Conservation (phyloP, 495 filamentous ascomycete genomes). For the Amphirosellinia nigrospora region DNA sequence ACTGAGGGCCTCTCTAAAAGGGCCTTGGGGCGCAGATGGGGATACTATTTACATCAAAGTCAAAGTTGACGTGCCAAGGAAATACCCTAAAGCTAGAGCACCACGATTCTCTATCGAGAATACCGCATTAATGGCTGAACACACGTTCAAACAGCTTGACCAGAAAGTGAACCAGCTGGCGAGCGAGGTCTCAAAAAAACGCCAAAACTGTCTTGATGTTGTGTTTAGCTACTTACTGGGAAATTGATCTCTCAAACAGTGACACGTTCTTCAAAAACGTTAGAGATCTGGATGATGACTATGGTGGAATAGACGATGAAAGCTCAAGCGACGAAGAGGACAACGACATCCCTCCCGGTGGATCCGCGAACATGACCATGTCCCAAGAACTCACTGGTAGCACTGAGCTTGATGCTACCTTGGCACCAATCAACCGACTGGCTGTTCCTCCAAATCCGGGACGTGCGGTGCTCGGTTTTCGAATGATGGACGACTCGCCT, state of each 20-base stretch:
- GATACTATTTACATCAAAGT: constrained; percentile 78
- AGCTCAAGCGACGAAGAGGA: constrained; percentile 91
- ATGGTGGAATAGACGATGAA: constrained; percentile 62
- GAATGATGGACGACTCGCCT: constrained; percentile 77
- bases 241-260: constrained; percentile 76
- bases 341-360: constrained; percentile 59
- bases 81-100: constrained; percentile 72
- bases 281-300: constrained; percentile 66
- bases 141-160: constrained; percentile 66
- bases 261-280: constrained; percentile 71
- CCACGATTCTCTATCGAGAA: constrained; percentile 77
- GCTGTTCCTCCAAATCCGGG: constrained; percentile 77
- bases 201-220: constrained; percentile 81
- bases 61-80: constrained; percentile 76
- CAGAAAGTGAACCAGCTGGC: constrained; percentile 74
- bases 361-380: constrained; percentile 55
- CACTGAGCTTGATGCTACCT: constrained; percentile 56
- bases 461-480: constrained; percentile 80
- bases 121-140: constrained; percentile 76
- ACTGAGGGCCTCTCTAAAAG: constrained; percentile 77
- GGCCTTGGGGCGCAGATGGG: constrained; percentile 81
- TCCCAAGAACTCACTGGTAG: constrained; percentile 61
- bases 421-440: constrained; percentile 68
- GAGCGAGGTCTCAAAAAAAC: constrained; percentile 67
- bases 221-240: constrained; percentile 83